Percentiles rank a stretch among this genome's conserved stretches.
phyloP scores from a whole-genome alignment of 2,329 filamentous ascomycete species.

The Ophiostoma tasmaniense region DNA sequence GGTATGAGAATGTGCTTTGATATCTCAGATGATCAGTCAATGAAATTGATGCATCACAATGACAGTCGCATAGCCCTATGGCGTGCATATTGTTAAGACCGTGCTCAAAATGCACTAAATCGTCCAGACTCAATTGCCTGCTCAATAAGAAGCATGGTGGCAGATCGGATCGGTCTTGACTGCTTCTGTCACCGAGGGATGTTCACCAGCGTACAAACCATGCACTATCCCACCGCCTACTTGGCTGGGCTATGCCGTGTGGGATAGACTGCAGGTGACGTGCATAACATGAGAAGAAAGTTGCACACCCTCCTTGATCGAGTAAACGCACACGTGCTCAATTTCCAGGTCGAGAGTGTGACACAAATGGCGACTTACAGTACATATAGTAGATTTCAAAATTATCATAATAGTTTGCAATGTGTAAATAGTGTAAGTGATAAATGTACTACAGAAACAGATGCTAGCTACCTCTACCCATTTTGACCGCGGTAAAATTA shows the following conservation, averaged over 20 bases:
- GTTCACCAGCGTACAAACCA: not conserved
- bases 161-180: constrained; percentile 12
- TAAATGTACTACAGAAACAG: not conserved
- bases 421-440: not conserved
- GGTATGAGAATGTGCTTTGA: too few species aligned
- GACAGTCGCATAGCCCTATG: not conserved
- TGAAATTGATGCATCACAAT: not conserved
- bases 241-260: not conserved
- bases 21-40: not conserved
- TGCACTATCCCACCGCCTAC: not conserved
- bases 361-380: not conserved
- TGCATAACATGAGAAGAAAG: not conserved
- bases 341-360: not conserved
- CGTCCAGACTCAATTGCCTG: not conserved
- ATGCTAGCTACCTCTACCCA: not conserved
- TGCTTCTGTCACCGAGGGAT: constrained; percentile 13
- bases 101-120: not conserved
- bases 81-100: not conserved
- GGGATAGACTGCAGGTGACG: constrained; percentile 7
- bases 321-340: constrained; percentile 17
- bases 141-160: not conserved
- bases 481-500: not conserved
- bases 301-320: constrained; percentile 4
- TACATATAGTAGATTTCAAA: too few species aligned
- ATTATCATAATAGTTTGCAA: not conserved